phyloP scores from a whole-genome alignment of 345 rosid genomes.

The Kandelia obovata region DNA sequence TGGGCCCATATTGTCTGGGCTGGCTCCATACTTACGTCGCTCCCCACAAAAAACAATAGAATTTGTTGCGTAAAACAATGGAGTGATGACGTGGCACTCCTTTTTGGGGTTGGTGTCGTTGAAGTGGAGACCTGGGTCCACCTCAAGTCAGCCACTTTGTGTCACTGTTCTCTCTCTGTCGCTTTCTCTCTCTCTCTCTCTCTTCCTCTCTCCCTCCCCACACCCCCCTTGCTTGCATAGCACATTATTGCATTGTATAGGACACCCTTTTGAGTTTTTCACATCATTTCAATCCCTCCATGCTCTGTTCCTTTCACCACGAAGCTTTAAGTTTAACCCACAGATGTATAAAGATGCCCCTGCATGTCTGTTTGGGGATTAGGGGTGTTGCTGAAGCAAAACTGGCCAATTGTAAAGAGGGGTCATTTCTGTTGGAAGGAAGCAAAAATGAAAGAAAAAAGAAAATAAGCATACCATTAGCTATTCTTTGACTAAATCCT shows the following conservation, averaged over 20 bases:
- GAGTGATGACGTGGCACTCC: constrained; percentile 38
- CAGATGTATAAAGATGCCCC: constrained; percentile 29
- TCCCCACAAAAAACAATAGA: background rate
- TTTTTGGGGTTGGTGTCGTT: constrained; percentile 39
- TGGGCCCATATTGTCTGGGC: constrained; percentile 46
- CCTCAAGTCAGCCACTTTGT: constrained; percentile 25
- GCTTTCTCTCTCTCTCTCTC: background rate
- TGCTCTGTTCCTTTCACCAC: constrained; percentile 45
- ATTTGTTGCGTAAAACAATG: constrained; percentile 41
- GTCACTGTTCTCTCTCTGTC: background rate
- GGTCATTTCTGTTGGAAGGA: background rate
- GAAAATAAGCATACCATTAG: too few relatives aligned
- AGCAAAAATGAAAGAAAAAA: too few relatives aligned
- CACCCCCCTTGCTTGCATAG: constrained; percentile 38
- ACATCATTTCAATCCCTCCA: constrained; percentile 17
- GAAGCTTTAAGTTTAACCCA: constrained; percentile 12
- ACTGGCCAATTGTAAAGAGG: constrained; percentile 4
- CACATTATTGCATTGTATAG: constrained; percentile 21
- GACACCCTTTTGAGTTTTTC: background rate
- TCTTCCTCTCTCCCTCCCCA: constrained; percentile 1
- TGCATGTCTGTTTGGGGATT: constrained; percentile 16
- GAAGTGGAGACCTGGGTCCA: constrained; percentile 57
- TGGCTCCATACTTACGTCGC: constrained; percentile 11
- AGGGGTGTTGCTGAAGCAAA: constrained; percentile 28
- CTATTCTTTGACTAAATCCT: too few relatives aligned